Percentiles rank a stretch among this genome's conserved stretches.
Conservation (phyloP, 2,329 filamentous ascomycete species). For the Neoarthrinium moseri region DNA sequence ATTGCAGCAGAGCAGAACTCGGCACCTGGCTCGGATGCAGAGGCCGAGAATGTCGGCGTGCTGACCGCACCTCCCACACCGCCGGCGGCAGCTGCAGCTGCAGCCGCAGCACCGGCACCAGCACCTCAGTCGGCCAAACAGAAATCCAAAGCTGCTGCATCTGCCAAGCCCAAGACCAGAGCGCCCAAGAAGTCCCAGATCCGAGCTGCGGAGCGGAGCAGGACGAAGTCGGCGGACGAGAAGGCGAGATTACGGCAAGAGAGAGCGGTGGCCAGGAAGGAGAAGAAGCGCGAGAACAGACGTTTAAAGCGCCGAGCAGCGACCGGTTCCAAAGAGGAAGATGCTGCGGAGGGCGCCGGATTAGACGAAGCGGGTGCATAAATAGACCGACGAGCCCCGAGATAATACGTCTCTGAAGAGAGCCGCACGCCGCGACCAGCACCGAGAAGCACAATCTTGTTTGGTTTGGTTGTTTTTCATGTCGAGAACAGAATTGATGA, state of each 20-base stretch:
- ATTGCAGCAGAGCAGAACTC: not conserved
- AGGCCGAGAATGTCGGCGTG: not conserved
- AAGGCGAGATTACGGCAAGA: not conserved
- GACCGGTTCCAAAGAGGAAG: not conserved
- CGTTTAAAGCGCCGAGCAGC: not conserved
- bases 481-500: no score
- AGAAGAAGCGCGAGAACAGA: not conserved
- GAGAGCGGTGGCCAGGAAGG: not conserved
- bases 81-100: not conserved
- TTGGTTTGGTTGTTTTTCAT: no score
- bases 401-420: no score
- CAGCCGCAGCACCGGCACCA: not conserved
- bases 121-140: not conserved
- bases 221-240: not conserved
- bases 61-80: not conserved
- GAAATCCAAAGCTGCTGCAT: not conserved
- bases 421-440: no score
- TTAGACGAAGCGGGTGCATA: no score
- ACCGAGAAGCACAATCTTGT: no score
- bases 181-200: not conserved
- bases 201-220: not conserved
- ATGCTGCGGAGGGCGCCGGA: no score
- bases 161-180: not conserved
- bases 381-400: no score
- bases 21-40: not conserved